Evolutionary conservation across 2,329 filamentous ascomycete genomes (phyloP).

Genomic region (Aureobasidium sp.): DNA sequence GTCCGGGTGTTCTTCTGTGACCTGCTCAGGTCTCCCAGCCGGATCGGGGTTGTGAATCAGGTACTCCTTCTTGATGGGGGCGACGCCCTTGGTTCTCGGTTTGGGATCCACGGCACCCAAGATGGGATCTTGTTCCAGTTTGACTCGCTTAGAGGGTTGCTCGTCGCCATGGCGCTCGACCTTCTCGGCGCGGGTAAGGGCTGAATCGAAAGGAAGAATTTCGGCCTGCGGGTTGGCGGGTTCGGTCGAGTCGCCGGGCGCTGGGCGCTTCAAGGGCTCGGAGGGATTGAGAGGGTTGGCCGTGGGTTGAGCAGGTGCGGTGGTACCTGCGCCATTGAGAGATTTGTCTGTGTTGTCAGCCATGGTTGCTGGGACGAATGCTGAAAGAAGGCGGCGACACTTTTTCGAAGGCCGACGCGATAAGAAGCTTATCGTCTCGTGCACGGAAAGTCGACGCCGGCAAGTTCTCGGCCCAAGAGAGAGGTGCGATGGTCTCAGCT

Average conservation of each 20-base stretch:
- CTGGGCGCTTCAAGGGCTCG: conserved; percentile 20
- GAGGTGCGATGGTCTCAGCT: background rate
- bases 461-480: background rate
- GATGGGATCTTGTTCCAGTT: conserved; percentile 28
- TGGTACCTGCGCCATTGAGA: background rate
- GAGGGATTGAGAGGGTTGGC: conserved; percentile 24
- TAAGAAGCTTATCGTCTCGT: background rate
- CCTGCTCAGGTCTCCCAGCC: conserved; percentile 15
- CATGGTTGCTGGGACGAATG: background rate
- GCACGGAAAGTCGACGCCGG: background rate
- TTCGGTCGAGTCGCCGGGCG: conserved; percentile 21
- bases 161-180: conserved; percentile 31
- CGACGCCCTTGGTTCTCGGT: conserved; percentile 48
- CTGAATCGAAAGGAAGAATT: conserved; percentile 31
- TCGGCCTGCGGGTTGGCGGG: conserved; percentile 29
- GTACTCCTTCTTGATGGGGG: conserved; percentile 68
- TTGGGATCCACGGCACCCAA: conserved; percentile 25
- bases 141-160: conserved; percentile 33
- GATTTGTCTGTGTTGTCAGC: conserved; percentile 4
- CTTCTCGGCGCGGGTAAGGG: conserved; percentile 36
- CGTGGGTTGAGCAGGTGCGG: background rate
- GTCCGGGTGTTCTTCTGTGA: conserved; percentile 26
- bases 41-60: conserved; percentile 28
- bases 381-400: background rate
- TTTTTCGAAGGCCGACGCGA: background rate